These are phyloP conservation scores for Akanthomyces lecanii DNA, from an alignment of 2,329 filamentous ascomycete species.

Conservation along the genomic window DNA sequence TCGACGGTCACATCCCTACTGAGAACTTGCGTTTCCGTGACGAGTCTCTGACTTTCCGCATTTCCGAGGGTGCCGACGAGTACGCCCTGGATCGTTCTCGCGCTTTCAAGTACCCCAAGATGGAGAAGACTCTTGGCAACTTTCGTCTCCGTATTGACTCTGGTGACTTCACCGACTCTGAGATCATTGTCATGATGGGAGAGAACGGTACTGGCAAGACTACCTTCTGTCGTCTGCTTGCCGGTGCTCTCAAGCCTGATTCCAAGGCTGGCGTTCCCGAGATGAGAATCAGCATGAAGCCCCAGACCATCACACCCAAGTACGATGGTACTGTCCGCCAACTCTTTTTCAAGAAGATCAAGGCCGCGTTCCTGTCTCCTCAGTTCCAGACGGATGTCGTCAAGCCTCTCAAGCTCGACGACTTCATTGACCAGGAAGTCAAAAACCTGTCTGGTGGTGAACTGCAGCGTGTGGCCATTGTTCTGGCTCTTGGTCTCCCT, in stretches of 20 bases:
- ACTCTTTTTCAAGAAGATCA: slow-evolving; percentile 99
- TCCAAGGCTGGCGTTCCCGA: slow-evolving; percentile 71
- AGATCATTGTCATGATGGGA: slow-evolving; percentile 99
- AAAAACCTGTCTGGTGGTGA: slow-evolving; percentile 99
- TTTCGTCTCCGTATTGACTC: slow-evolving; percentile 80
- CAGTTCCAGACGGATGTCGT: slow-evolving; percentile 99
- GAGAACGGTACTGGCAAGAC: slow-evolving; percentile 99
- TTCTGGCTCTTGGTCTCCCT: slow-evolving; percentile 89
- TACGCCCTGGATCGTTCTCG: slow-evolving; percentile 79
- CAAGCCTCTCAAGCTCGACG: slow-evolving; percentile 97
- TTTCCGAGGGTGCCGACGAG: slow-evolving; percentile 84
- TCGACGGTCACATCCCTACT: slow-evolving; percentile 95
- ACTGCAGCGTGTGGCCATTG: slow-evolving; percentile 97
- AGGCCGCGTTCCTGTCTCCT: slow-evolving; percentile 89
- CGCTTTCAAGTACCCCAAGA: slow-evolving; percentile 80
- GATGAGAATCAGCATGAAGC: slow-evolving; percentile 99
- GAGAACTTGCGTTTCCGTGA: slow-evolving; percentile 98
- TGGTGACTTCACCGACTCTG: slow-evolving; percentile 92
- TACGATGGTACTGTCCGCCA: slow-evolving; percentile 95
- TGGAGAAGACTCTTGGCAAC: slow-evolving; percentile 87
- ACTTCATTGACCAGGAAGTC: slow-evolving; percentile 99
- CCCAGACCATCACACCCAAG: slow-evolving; percentile 98
- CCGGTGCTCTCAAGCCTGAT: slow-evolving; percentile 90
- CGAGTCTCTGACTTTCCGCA: slow-evolving; percentile 92
- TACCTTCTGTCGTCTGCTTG: slow-evolving; percentile 94